Evolutionary conservation across 2,329 filamentous ascomycete genomes (phyloP), one percentile per base, ranked within the genome.

Genomic region (Fulvia fulva): DNA sequence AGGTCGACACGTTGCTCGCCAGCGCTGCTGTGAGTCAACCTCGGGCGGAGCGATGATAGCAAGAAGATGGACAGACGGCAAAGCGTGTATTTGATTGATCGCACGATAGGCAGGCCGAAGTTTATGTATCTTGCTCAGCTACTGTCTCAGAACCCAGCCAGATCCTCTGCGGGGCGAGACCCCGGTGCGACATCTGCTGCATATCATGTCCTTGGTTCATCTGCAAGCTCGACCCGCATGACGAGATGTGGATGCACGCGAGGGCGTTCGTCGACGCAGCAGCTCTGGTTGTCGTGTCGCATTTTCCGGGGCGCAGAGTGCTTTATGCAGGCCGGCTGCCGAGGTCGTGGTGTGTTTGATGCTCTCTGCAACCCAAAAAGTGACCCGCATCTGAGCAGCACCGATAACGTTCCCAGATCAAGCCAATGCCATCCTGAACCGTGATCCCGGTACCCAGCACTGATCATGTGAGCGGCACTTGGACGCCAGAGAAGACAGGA

Each of bases 401-500:
- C 5, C 25, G 47, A 50, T 50, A 26, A 50, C 47, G 47, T n/a
- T 32, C 25, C 45, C 32, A 50, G 46, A 45, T 25, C 28, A 23
- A 46, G 23, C 47, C 34, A 43, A 49, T 19, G 50, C 50, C 50
- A 50, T 8, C 16, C 51, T 45, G 32, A n/a, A 54, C 51, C 56
- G 41, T 51, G 30, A 50, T 26, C 43, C 51, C 44, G 56, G 56
- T 44, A 53, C 50, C n/a, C 28, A 25, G 28, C 49, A 46, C 14
- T 43, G 45, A 46, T 59, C 57, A 59, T 52, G 34, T 54, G 52
- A 54, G 45, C 37, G 57, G 47, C 30, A 55, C n/a, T 41, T 52
- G 22, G 52, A 41, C 57, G 30, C 51, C 47, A 37, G 30, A 55
- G 56, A 58, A 26, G 51, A 52, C 57, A 58, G 56, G 56, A 55